phyloP scores from a whole-genome alignment of 73 alveolate species.

The Uronychia setigera region DNA sequence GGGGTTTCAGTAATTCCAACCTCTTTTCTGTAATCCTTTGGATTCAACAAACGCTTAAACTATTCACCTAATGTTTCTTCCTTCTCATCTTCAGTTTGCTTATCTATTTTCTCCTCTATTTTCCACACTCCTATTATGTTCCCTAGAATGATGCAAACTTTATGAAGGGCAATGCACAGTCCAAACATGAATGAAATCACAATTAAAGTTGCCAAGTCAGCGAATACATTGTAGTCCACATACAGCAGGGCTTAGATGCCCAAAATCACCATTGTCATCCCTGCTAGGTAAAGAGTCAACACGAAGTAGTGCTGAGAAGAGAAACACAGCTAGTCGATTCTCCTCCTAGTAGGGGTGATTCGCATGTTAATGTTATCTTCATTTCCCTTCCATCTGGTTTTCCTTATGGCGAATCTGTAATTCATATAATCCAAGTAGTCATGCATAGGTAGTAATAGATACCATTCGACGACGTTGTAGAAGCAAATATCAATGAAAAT shows the following conservation, averaged over 20 bases:
- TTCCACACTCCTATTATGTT: conserved; percentile 71
- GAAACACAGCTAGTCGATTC: conserved; percentile 82
- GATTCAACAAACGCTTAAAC: conserved; percentile 40
- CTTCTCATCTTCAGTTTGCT: conserved; percentile 27
- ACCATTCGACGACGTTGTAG: conserved; percentile 81
- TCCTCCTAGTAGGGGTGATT: conserved; percentile 57
- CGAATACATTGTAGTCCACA: conserved; percentile 77
- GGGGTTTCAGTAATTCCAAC: conserved; percentile 26
- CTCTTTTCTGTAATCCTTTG: conserved; percentile 33
- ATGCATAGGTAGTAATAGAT: conserved; percentile 72
- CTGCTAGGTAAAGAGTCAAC: conserved; percentile 75
- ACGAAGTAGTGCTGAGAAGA: conserved; percentile 85
- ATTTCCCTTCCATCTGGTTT: conserved; percentile 81
- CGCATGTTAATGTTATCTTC: conserved; percentile 64
- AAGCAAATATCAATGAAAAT: conserved; percentile 79
- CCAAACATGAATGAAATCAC: conserved; percentile 52
- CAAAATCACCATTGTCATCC: conserved; percentile 64
- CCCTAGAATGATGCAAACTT: conserved; percentile 53
- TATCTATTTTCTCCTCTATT: conserved; percentile 55
- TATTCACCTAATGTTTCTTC: conserved; percentile 29
- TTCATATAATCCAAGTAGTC: conserved; percentile 85
- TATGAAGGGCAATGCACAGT: conserved; percentile 51
- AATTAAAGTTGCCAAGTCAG: conserved; percentile 77
- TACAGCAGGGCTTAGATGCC: conserved; percentile 77
- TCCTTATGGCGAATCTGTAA: conserved; percentile 72